phyloP scores from a whole-genome alignment of 352 stramenopile genomes.

The Blastocystis sp. region DNA sequence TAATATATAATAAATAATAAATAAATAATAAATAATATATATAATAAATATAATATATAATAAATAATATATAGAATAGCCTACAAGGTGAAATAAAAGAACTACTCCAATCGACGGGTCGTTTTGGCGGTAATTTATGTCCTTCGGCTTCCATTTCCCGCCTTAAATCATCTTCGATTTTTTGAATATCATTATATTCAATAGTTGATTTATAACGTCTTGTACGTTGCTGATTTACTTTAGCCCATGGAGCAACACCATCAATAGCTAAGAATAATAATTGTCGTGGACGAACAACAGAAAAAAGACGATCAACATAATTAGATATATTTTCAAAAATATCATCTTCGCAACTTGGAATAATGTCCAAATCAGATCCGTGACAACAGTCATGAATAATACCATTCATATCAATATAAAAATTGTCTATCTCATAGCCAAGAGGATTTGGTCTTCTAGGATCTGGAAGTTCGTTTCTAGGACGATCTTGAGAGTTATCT shows the following conservation, averaged over 20 bases:
- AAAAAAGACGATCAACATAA: slow-evolving; percentile 63
- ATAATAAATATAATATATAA: slow-evolving; percentile 17
- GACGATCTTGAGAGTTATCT: not conserved
- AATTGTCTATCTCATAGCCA: slow-evolving; percentile 53
- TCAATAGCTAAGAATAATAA: slow-evolving; percentile 67
- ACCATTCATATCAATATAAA: slow-evolving; percentile 72
- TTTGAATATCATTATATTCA: slow-evolving; percentile 55
- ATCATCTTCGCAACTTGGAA: slow-evolving; percentile 61
- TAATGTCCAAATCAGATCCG: slow-evolving; percentile 52
- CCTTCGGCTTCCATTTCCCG: slow-evolving; percentile 58
- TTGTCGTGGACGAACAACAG: slow-evolving; percentile 57
- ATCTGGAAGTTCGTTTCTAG: not conserved
- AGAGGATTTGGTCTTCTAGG: not conserved
- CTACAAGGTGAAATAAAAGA: slow-evolving; percentile 64
- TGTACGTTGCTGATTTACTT: slow-evolving; percentile 69
- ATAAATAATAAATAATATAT: not conserved
- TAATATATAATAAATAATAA: slow-evolving; percentile 11
- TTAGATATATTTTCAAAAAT: slow-evolving; percentile 57
- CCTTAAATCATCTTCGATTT: slow-evolving; percentile 62
- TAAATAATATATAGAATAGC: no score
- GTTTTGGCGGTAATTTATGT: slow-evolving; percentile 55
- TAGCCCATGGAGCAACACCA: slow-evolving; percentile 61
- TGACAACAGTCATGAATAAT: slow-evolving; percentile 66
- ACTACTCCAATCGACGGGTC: slow-evolving; percentile 44
- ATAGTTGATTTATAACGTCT: slow-evolving; percentile 62